Base-by-base conservation (phyloP, 495 filamentous ascomycete species). In the Xanthoparmelia taractica region DNA sequence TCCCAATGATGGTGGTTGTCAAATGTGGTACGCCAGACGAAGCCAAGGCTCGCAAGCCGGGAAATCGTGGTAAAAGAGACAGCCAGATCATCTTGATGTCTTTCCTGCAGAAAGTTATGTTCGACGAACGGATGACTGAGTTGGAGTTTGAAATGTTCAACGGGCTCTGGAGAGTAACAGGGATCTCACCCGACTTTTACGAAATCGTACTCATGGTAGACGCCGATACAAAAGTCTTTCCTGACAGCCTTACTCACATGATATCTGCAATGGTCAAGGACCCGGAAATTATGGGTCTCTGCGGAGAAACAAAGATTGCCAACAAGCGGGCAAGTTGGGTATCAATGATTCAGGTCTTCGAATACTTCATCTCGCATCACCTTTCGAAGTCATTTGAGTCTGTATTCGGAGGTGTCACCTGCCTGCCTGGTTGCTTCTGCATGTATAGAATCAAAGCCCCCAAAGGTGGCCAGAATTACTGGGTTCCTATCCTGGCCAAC, bases 71-170 rank as follows among this genome's bases (percentile, higher is more conserved):
- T 69, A 99, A 99, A 78, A 87, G 95, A 72, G 95, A 99, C 80
- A 92, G 89, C 76, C 95, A 99, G 75, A 97, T 99, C 71, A 93
- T 99, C 68, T 76, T 99, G 57, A 99, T 99, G 95, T 96, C 91
- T 25, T 99, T 99, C 82, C 78, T 99, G 68, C 95, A 99, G 74
- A 99, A 99, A 76, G 94, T 99, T 66, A 99, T 99, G 95, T 99
- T 99, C 72, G 95, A 99, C 72, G 95, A 99, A 74, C 89, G 95
- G 43, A 99, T 99, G 95, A 97, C 95, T 7, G 92, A 99, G 72
- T 84, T 99, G n/a, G 95, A 99, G 72, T 99, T 92, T 68, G 95
- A 99, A 71, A 97, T 99, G 89, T 97, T 97, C 78, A 99, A 97
- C 69, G 95, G 94, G 41, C 81, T 99, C 63, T 99, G 93, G 92